Percentiles rank a stretch among this genome's conserved stretches.
Evolutionary conservation across 2,329 filamentous ascomycete species (phyloP).

Genomic region (Helotiales sp.): DNA sequence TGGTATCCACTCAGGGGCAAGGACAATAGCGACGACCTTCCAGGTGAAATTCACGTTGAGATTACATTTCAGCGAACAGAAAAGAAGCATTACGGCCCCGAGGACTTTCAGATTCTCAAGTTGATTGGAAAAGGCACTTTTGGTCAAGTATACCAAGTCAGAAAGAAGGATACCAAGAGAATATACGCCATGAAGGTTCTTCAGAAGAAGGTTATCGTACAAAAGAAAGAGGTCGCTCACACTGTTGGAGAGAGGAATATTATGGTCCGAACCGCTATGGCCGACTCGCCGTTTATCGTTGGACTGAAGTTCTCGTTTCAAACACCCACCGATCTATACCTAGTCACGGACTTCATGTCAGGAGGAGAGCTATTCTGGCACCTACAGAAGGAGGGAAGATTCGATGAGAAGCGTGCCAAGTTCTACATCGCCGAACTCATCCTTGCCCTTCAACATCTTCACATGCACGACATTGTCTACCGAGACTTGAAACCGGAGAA

Average conservation of each 20-base stretch:
- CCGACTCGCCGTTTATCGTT: conserved; percentile 96
- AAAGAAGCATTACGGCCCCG: conserved; percentile 88
- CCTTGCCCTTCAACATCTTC: conserved; percentile 88
- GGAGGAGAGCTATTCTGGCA: conserved; percentile 99
- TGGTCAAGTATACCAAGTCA: conserved; percentile 96
- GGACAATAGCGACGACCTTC: conserved; percentile 72
- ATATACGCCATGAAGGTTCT: conserved; percentile 99
- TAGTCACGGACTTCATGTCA: conserved; percentile 99
- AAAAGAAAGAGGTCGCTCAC: conserved; percentile 98
- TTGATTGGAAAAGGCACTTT: conserved; percentile 98
- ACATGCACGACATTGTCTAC: conserved; percentile 97
- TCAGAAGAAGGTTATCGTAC: conserved; percentile 99
- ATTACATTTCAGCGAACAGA: conserved; percentile 84
- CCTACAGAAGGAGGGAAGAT: conserved; percentile 93
- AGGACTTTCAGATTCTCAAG: conserved; percentile 93
- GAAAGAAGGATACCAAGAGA: conserved; percentile 91
- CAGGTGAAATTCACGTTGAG: conserved; percentile 85
- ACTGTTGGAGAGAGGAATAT: conserved; percentile 98
- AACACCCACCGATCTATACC: conserved; percentile 90
- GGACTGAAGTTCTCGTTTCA: conserved; percentile 99
- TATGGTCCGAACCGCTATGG: conserved; percentile 90
- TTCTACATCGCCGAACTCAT: conserved; percentile 99
- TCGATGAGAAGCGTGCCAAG: conserved; percentile 91
- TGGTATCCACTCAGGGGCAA: conserved; percentile 85
- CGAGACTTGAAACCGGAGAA: conserved; percentile 97